Evolutionary conservation across 1,284 basidiomycete genomes (phyloP).

Genomic region (Ganoderma multipileum): DNA sequence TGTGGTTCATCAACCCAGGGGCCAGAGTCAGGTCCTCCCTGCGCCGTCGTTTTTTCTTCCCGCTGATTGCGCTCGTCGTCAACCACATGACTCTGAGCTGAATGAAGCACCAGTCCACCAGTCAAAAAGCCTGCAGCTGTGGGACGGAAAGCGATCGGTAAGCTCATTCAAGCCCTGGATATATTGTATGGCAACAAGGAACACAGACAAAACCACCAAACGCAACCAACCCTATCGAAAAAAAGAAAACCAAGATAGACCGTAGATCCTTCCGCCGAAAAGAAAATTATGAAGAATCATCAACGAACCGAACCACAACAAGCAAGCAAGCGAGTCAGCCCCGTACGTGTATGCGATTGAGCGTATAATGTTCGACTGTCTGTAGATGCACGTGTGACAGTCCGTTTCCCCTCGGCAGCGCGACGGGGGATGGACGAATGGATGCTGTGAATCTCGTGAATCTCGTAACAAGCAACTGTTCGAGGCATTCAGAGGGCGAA

Average conservation of each 20-base stretch:
- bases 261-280: background rate
- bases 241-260: background rate
- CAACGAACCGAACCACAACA: background rate
- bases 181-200: background rate
- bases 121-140: background rate
- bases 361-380: background rate
- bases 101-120: background rate
- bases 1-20: background rate
- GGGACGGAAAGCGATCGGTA: background rate
- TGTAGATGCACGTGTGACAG: background rate
- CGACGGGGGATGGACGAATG: background rate
- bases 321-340: background rate
- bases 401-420: background rate
- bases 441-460: background rate
- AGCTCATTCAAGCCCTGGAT: background rate
- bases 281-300: background rate
- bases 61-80: no score
- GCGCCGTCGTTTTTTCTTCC: no score
- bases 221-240: background rate
- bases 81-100: no score
- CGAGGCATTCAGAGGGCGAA: conserved; percentile 25
- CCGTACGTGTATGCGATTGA: background rate
- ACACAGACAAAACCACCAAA: conserved; percentile 6
- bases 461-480: background rate
- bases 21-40: background rate